A percentile compares a stretch with the other conserved stretches of the same genome.
Conservation (phyloP, 805 yeast genomes). For the Ogataea pignaliae region DNA sequence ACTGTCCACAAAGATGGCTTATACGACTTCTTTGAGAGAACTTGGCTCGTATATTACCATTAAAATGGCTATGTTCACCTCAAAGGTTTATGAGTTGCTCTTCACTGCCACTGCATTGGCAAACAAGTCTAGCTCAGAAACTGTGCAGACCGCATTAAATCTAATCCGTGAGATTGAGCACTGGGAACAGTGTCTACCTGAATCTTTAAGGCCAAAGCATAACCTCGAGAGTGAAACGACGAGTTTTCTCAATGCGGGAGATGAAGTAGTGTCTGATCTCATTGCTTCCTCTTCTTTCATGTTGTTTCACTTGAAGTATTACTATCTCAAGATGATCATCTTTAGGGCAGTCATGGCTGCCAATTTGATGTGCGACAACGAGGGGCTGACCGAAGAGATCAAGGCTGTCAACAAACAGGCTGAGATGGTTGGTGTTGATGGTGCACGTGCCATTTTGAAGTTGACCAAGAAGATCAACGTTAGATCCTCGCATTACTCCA, state of each 20-base stretch:
- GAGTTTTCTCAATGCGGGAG: background rate
- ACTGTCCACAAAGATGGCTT: constrained; percentile 1
- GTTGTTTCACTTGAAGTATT: constrained; percentile 22
- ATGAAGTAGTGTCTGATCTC: background rate
- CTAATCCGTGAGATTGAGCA: constrained; percentile 23
- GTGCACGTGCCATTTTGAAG: constrained; percentile 25
- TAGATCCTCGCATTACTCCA: constrained; percentile 11
- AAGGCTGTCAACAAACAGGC: constrained; percentile 1
- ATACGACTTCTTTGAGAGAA: background rate
- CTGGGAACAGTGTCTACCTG: constrained; percentile 28
- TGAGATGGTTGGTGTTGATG: constrained; percentile 16
- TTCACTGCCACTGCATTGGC: constrained; percentile 26
- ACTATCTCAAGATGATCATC: constrained; percentile 24
- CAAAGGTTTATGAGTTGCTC: constrained; percentile 23
- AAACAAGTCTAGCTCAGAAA: constrained; percentile 14
- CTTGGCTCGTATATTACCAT: constrained; percentile 14
- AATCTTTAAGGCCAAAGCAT: constrained; percentile 17
- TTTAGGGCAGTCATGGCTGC: constrained; percentile 18
- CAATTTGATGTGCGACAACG: constrained; percentile 7
- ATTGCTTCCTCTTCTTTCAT: constrained; percentile 9
- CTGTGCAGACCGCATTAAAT: constrained; percentile 6
- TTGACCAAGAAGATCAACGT: constrained; percentile 14
- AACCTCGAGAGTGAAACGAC: constrained; percentile 4
- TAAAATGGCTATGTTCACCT: constrained; percentile 23
- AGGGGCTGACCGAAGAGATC: background rate